phyloP scores from a whole-genome alignment of 2,329 filamentous ascomycete species.

The Hirsutella thompsonii region DNA sequence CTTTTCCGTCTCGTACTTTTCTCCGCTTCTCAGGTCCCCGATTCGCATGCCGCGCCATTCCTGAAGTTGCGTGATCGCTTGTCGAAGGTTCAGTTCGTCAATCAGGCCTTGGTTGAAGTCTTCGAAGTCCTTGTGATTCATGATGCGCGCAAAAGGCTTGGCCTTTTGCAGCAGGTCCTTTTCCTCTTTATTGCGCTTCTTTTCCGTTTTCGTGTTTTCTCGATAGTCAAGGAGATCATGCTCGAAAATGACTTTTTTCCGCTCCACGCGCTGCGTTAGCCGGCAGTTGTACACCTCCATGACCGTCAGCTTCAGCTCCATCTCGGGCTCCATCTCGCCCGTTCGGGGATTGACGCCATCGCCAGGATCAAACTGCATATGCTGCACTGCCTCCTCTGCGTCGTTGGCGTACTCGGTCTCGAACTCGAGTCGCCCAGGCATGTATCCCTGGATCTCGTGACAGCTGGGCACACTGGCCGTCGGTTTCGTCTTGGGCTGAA shows the following conservation, averaged over 20 bases:
- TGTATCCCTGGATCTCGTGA: conserved; percentile 96
- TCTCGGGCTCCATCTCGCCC: conserved; percentile 82
- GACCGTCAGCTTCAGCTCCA: conserved; percentile 92
- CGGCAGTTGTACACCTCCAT: conserved; percentile 97
- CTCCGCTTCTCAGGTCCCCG: conserved; percentile 70
- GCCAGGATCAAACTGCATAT: conserved; percentile 96
- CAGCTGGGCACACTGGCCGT: conserved; percentile 91
- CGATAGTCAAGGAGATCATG: conserved; percentile 88
- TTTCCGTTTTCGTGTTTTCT: conserved; percentile 79
- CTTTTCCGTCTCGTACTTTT: conserved; percentile 91
- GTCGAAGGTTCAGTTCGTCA: conserved; percentile 80
- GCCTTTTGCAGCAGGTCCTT: conserved; percentile 81
- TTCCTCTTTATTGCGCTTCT: conserved; percentile 94
- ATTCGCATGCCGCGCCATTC: conserved; percentile 86
- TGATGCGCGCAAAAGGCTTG: conserved; percentile 92
- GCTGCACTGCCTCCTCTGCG: conserved; percentile 92
- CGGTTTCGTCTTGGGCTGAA: conserved; percentile 87
- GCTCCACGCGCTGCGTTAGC: conserved; percentile 77
- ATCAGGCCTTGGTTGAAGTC: conserved; percentile 72
- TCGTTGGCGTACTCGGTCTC: conserved; percentile 97
- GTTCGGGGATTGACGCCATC: conserved; percentile 80
- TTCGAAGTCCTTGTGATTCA: conserved; percentile 88
- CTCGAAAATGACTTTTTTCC: conserved; percentile 95
- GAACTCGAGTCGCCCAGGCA: conserved; percentile 94
- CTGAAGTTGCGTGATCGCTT: conserved; percentile 81